These are phyloP conservation scores for Yamadazyma akitaensis DNA, from an alignment of 805 yeast species.

Conservation along the genomic window DNA sequence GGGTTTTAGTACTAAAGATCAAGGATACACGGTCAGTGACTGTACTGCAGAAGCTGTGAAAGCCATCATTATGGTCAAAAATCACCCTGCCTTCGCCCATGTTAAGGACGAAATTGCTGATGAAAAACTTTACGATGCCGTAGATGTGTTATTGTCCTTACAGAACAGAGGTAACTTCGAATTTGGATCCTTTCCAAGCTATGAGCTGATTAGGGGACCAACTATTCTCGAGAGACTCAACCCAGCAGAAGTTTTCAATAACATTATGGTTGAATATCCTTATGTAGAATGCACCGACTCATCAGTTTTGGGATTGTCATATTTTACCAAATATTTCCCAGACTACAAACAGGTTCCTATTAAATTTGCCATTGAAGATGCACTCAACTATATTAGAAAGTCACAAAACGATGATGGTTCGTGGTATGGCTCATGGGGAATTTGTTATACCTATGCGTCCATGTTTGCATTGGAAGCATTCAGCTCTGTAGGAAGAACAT, in stretches of 20 bases:
- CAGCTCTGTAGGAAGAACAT: conserved; percentile 60
- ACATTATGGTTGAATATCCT: conserved; percentile 97
- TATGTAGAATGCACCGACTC: conserved; percentile 98
- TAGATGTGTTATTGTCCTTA: conserved; percentile 69
- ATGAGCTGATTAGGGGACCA: conserved; percentile 82
- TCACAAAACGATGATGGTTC: conserved; percentile 81
- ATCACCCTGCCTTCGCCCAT: conserved; percentile 50
- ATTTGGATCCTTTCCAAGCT: conserved; percentile 89
- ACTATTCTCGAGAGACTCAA: conserved; percentile 72
- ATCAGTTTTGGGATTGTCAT: conserved; percentile 80
- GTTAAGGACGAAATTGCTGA: conserved; percentile 52
- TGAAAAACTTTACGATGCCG: conserved; percentile 57
- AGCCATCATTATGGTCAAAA: conserved; percentile 87
- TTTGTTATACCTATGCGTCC: conserved; percentile 91
- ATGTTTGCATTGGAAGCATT: conserved; percentile 98
- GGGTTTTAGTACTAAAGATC: conserved; percentile 94
- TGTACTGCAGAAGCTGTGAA: conserved; percentile 96
- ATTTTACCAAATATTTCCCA: conserved; percentile 62
- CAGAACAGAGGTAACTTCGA: conserved; percentile 81
- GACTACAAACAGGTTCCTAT: conserved; percentile 68
- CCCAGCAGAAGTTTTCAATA: conserved; percentile 98
- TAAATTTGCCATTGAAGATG: conserved; percentile 64
- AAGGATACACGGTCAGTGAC: conserved; percentile 95
- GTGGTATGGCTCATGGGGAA: conserved; percentile 99
- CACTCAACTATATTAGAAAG: conserved; percentile 64